Percentiles rank a stretch among this genome's conserved stretches.
Conservation (phyloP, 2,329 filamentous ascomycete genomes). For the Pseudocercospora eumusae region DNA sequence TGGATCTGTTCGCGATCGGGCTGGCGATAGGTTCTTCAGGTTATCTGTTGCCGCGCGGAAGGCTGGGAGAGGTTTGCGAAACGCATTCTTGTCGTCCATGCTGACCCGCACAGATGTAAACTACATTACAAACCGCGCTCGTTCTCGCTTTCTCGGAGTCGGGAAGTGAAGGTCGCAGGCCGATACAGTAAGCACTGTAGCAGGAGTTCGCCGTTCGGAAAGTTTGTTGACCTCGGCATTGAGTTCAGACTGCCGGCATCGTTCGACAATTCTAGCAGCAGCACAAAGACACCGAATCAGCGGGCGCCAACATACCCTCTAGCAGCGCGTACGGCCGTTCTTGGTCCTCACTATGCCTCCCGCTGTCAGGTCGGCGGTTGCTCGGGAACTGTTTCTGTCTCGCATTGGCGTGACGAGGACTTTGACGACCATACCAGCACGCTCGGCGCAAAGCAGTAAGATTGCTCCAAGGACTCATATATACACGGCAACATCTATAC, state of each 20-base stretch:
- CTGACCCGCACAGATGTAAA: neutral
- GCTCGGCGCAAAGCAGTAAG: slow-evolving; percentile 12
- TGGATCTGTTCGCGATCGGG: slow-evolving; percentile 27
- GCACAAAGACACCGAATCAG: neutral
- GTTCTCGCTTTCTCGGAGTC: neutral
- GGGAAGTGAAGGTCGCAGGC: neutral
- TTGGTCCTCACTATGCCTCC: slow-evolving; percentile 5
- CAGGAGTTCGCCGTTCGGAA: neutral
- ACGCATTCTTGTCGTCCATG: slow-evolving; percentile 14
- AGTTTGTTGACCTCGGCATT: slow-evolving; percentile 8
- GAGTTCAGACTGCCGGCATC: neutral
- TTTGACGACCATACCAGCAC: slow-evolving; percentile 25
- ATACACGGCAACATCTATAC: slow-evolving; percentile 22
- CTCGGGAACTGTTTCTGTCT: slow-evolving; percentile 20
- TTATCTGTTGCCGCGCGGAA: slow-evolving; percentile 21
- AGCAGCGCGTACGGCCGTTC: slow-evolving; percentile 14
- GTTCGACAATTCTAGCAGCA: slow-evolving; percentile 3
- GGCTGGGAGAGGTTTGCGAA: slow-evolving; percentile 24
- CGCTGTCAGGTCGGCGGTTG: slow-evolving; percentile 23
- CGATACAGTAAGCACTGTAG: neutral
- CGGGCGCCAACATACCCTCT: neutral
- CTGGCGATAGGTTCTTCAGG: slow-evolving; percentile 20
- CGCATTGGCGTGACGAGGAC: slow-evolving; percentile 22
- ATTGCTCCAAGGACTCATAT: slow-evolving; percentile 14
- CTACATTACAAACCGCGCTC: neutral